A percentile compares a stretch with the other conserved stretches of the same genome.
These are phyloP conservation scores for Alternaria sp. DNA, from an alignment of 2,329 filamentous ascomycete genomes.

Conservation along the genomic window DNA sequence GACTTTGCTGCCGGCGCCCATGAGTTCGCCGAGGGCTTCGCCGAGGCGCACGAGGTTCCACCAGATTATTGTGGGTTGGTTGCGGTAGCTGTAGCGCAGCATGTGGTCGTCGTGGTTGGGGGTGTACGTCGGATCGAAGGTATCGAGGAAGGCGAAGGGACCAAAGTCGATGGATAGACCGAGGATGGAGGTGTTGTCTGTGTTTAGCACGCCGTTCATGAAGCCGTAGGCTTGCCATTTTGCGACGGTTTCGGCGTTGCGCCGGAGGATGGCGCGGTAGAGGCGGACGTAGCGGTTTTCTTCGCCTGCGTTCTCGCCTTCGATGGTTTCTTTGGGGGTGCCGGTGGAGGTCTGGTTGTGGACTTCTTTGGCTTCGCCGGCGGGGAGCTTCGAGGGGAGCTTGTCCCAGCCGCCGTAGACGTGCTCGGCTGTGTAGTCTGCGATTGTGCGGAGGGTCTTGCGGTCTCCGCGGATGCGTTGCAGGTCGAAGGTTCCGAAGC, in stretches of 20 bases:
- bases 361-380: constrained; percentile 58
- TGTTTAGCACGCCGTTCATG: constrained; percentile 98
- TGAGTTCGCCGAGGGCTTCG: constrained; percentile 84
- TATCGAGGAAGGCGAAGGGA: constrained; percentile 96
- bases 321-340: constrained; percentile 63
- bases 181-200: constrained; percentile 92
- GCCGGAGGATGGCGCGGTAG: constrained; percentile 84
- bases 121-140: constrained; percentile 92
- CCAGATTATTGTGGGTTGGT: constrained; percentile 96
- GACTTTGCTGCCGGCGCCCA: constrained; percentile 76
- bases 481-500: constrained; percentile 97
- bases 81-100: constrained; percentile 88
- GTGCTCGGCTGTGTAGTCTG: constrained; percentile 85
- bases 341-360: constrained; percentile 53
- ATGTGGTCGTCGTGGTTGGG: constrained; percentile 94
- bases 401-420: constrained; percentile 87
- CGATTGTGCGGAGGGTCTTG: constrained; percentile 72
- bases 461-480: constrained; percentile 81
- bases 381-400: constrained; percentile 67
- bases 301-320: constrained; percentile 71
- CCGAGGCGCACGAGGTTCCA: constrained; percentile 96
- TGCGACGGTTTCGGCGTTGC: constrained; percentile 87
- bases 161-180: constrained; percentile 94
- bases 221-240: constrained; percentile 99
- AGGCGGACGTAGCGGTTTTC: constrained; percentile 89